Conservation (phyloP, 2,329 filamentous ascomycete genomes). For the Pseudopyrenochaeta lycopersici region DNA sequence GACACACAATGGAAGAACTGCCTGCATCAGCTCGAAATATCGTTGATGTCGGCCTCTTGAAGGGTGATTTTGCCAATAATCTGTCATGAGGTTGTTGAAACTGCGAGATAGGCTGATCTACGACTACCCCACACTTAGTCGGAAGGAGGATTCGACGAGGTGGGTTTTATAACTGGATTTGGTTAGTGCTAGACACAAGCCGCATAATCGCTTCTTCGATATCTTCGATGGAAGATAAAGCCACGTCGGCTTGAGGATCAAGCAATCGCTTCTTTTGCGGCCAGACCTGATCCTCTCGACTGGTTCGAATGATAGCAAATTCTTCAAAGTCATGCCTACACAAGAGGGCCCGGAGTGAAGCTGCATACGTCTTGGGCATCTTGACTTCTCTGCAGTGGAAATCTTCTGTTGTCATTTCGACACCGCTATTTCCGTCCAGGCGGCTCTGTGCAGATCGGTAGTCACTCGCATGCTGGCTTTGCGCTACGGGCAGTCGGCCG, state of each 20-base stretch:
- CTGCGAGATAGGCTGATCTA: constrained; percentile 20
- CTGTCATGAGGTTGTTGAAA: constrained; percentile 15
- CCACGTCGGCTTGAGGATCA: constrained; percentile 21
- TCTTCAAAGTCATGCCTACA: background rate
- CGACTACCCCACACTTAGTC: constrained; percentile 25
- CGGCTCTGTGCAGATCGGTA: constrained; percentile 10
- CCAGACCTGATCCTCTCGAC: constrained; percentile 6
- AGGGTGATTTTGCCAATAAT: constrained; percentile 9
- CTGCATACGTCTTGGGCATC: background rate
- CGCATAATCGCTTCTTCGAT: constrained; percentile 32
- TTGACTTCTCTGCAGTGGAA: background rate
- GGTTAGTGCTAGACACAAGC: constrained; percentile 15
- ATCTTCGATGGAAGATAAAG: constrained; percentile 30
- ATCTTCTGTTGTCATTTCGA: background rate
- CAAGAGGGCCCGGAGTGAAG: background rate
- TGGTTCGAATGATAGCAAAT: background rate
- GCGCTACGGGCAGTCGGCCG: background rate
- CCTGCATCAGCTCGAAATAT: constrained; percentile 13
- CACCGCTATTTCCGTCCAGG: constrained; percentile 3
- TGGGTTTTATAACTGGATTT: constrained; percentile 20
- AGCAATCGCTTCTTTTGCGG: background rate
- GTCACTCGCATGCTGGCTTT: background rate
- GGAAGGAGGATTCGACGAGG: constrained; percentile 16
- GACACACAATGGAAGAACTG: constrained; percentile 16
- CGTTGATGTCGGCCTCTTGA: constrained; percentile 8